Evolutionary conservation across 805 yeast genomes (phyloP).

Genomic region (Starmerella scarabaei): DNA sequence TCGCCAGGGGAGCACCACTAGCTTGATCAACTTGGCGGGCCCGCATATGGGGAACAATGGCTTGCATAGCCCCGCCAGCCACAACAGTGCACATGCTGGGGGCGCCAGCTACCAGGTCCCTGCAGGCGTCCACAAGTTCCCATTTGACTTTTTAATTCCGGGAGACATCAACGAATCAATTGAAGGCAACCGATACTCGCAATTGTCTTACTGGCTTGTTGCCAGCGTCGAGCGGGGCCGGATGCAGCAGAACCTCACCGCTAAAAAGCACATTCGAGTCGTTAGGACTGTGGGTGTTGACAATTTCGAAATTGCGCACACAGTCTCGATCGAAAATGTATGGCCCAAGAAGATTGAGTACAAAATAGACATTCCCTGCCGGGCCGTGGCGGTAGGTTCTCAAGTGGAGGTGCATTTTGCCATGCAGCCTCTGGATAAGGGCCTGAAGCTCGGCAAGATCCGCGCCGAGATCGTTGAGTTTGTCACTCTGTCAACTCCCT

Average conservation of each 20-base stretch:
- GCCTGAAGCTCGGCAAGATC: constrained; percentile 63
- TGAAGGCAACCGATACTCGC: constrained; percentile 76
- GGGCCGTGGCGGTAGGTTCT: constrained; percentile 85
- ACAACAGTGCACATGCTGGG: neutral
- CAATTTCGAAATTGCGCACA: constrained; percentile 74
- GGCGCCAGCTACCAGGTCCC: constrained; percentile 7
- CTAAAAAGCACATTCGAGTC: constrained; percentile 64
- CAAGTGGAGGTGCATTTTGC: constrained; percentile 53
- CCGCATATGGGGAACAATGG: neutral
- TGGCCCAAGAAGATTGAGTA: constrained; percentile 95
- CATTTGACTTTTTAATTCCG: constrained; percentile 73
- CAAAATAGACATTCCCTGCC: constrained; percentile 69
- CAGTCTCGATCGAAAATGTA: constrained; percentile 84
- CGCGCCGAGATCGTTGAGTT: constrained; percentile 56
- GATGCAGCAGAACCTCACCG: constrained; percentile 48
- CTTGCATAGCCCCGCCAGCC: neutral
- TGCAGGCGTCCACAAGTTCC: constrained; percentile 77
- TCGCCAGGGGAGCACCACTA: constrained; percentile 6
- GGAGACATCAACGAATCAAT: constrained; percentile 79
- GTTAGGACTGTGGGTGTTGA: constrained; percentile 82
- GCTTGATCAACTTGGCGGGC: constrained; percentile 2
- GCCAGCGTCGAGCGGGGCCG: constrained; percentile 77
- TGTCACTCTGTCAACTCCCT: constrained; percentile 39
- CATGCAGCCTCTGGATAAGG: constrained; percentile 70
- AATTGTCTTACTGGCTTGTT: constrained; percentile 56